Evolutionary conservation across 2,329 filamentous ascomycete species (phyloP), one percentile per base, ranked within the genome.

Genomic region (Clonostachys byssicola): DNA sequence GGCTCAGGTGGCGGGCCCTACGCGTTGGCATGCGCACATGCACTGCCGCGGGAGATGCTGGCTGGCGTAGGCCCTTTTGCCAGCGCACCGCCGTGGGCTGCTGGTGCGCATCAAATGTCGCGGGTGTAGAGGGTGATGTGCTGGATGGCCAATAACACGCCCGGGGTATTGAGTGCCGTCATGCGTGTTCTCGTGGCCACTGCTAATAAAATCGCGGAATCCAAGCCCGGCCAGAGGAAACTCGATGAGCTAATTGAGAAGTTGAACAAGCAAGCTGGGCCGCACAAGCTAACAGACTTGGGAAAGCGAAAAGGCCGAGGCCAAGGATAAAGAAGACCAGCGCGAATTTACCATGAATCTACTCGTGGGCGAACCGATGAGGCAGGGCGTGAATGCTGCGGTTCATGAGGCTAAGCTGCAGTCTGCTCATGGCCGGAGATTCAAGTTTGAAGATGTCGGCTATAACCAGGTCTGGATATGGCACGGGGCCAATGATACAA

Each of bases 1-100:
- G 43, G 50, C 3, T 68, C 66, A 0, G 66, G 64, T 6, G 67
- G 67, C 10, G 65, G 62, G 0, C 66, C 67, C 0, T 68, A 63
- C 35, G 66, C 63, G 13, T 48, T 69, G 6, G 63, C 64, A 1
- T 70, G 64, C 38, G 60, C 63, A 10, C 47, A 54, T 14, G 51
- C 52, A 1, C 52, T 17, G 36, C 14, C 36, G 14, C 47, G 43
- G 13, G 44, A 50, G 3, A 61, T 55, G 43, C 47, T 74, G 18
- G 57, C 63, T 1, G 62, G 54, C 1, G 65, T 70, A 7, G 66
- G 66, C 2, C 52, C 73, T 12, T 54, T 72, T 40, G 65, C 64
- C 8, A 62, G 60, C 12, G 61, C 55, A 2, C 58, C 60, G 10
- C 64, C 61, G 4, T 72, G 65, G 64, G 56, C 53, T 9, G 62